A percentile compares a stretch with the other conserved stretches of the same genome.
Conservation (phyloP, 225 moss, liverwort and hornwort species). For the Thuidium tamariscinum region DNA sequence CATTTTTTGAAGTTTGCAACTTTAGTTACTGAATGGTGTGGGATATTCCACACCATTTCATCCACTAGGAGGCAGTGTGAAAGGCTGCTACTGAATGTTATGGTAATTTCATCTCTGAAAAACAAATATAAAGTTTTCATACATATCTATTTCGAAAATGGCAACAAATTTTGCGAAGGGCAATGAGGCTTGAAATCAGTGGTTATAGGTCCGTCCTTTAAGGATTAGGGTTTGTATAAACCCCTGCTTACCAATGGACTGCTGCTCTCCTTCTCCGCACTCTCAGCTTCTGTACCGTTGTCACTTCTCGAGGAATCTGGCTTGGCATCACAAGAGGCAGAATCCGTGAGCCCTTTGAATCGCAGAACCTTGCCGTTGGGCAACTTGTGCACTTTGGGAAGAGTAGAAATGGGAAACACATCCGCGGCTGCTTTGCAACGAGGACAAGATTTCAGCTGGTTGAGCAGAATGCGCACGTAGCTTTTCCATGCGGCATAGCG, state of each 20-base stretch:
- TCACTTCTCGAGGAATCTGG: not conserved
- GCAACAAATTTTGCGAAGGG: too few species aligned
- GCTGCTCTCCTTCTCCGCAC: fast-evolving
- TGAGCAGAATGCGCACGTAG: not conserved
- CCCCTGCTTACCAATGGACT: not conserved
- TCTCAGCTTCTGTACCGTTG: not conserved
- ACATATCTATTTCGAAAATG: too few species aligned
- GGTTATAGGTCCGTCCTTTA: too few species aligned
- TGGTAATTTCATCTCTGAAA: too few species aligned
- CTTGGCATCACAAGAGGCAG: fast-evolving
- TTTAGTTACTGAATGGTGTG: too few species aligned
- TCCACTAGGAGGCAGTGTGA: too few species aligned
- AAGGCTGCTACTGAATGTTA: too few species aligned
- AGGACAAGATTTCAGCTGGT: not conserved
- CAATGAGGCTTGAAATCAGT: too few species aligned
- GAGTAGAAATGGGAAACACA: not conserved
- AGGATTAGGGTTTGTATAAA: too few species aligned
- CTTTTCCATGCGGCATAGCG: not conserved
- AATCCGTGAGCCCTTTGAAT: not conserved
- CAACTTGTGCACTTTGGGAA: not conserved
- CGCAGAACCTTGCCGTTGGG: not conserved
- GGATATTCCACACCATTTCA: too few species aligned
- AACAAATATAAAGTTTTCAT: too few species aligned
- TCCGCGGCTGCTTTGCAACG: not conserved
- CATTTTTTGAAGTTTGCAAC: too few species aligned